Base-by-base conservation (phyloP, 2,329 filamentous ascomycete species). In the Talaromyces sp. region DNA sequence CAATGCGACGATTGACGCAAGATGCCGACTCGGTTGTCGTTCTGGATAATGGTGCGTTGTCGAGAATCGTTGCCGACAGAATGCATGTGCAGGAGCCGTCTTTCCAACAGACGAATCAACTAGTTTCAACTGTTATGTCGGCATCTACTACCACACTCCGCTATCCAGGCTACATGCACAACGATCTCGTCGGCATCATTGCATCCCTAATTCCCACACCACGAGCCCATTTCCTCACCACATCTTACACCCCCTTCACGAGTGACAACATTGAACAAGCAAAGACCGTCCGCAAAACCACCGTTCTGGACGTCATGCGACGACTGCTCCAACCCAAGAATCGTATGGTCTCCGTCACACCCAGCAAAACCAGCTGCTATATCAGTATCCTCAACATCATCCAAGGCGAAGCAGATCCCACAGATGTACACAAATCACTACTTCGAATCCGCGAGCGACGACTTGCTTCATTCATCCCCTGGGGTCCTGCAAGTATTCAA, bases 121-220 rank as follows among this genome's bases (percentile, higher is more conserved):
- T 99, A 39, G 93, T 95, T 3, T 95, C 92, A 7, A 99, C 96
- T 1, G 96, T 99, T 75, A 99, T 99, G 95, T 97, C 93, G 39
- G 95, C 95, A 42, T 96, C 92, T 73, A 99, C 95, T 3, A 98
- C 93, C 9, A 97, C 96, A 2, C 86, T 99, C 58, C 86, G 95
- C 73, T 99, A 99, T 75, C 95, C 95, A 1, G 95, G 95, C 42
- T 99, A 99, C 79, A 99, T 99, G 95, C 95, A 99, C 82, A 99
- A 99, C 77, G 95, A 99, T 74, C 88, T 99, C 16, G 93, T 96
- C 72, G 95, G 93, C 77, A 98, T 99, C 70, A 85, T 99, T 63
- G 95, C 96, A 25, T 96, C 92, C 21, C 84, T 99, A 46, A 98
- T 99, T 66, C 95, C 95, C 1, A 99, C 93, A 0, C 96, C 95